phyloP scores from a whole-genome alignment of 164 flowering plant species.

The Brasenia schreberi region DNA sequence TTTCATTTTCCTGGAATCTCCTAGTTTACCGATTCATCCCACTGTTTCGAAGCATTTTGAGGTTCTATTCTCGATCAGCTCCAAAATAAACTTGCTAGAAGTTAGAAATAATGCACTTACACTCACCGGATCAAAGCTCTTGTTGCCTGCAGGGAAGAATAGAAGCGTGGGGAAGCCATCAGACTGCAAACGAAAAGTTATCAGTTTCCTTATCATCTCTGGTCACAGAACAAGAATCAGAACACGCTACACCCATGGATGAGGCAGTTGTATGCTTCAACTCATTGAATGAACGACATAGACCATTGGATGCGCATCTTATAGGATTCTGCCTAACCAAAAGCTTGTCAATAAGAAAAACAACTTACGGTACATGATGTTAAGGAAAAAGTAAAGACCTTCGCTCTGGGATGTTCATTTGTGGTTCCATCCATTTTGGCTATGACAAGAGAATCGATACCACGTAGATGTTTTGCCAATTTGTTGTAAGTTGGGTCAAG shows the following conservation, averaged over 20 bases:
- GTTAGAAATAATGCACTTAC: background rate
- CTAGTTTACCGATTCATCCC: too few species aligned
- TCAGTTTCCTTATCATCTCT: too few species aligned
- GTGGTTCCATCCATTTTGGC: slow-evolving; percentile 99
- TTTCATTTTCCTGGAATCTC: too few species aligned
- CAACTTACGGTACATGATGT: background rate
- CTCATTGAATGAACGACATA: too few species aligned
- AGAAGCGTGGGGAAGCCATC: slow-evolving; percentile 87
- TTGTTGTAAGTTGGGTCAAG: slow-evolving; percentile 90
- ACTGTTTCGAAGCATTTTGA: too few species aligned
- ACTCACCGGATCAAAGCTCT: slow-evolving; percentile 83
- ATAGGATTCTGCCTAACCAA: too few species aligned
- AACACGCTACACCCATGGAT: too few species aligned
- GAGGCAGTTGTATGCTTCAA: too few species aligned
- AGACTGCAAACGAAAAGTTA: slow-evolving; percentile 30
- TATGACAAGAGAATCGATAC: slow-evolving; percentile 69
- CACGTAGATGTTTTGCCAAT: slow-evolving; percentile 79
- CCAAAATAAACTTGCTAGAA: background rate
- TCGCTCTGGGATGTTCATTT: slow-evolving; percentile 87
- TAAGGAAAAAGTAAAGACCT: slow-evolving; percentile 27
- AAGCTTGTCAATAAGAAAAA: too few species aligned
- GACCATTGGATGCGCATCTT: too few species aligned
- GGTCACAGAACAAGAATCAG: too few species aligned
- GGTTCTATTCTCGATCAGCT: too few species aligned
- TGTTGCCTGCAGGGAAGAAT: slow-evolving; percentile 91